A percentile compares a stretch with the other conserved stretches of the same genome.
phyloP scores from a whole-genome alignment of 1,284 basidiomycete genomes.

The Takashimella koratensis region DNA sequence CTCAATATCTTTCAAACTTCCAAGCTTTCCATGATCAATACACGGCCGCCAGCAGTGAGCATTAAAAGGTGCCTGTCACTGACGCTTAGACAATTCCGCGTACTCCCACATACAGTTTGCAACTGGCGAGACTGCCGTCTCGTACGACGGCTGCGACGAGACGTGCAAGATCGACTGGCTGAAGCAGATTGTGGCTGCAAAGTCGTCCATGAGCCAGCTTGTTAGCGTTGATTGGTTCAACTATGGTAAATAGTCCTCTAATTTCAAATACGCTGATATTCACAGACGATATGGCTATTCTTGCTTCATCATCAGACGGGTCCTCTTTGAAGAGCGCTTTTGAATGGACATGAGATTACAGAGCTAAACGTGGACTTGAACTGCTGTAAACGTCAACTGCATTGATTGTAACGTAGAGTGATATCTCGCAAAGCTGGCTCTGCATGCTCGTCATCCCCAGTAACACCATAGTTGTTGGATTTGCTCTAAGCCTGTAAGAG shows the following conservation, averaged over 20 bases:
- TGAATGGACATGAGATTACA: neutral
- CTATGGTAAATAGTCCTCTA: neutral
- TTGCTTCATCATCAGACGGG: neutral
- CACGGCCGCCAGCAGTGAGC: neutral
- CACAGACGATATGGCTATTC: neutral
- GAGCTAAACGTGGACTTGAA: too few relatives aligned
- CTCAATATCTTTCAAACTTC: neutral
- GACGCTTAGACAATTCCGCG: neutral
- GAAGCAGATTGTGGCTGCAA: neutral
- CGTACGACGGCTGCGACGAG: neutral
- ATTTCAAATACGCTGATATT: neutral
- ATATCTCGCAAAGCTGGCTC: too few relatives aligned
- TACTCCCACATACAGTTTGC: slow-evolving; percentile 1
- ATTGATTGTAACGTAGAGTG: too few relatives aligned
- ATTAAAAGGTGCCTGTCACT: neutral
- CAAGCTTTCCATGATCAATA: slow-evolving; percentile 1
- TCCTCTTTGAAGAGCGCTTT: neutral
- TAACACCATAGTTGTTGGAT: too few relatives aligned
- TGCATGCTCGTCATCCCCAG: too few relatives aligned
- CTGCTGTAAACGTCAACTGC: too few relatives aligned
- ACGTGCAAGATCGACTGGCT: neutral
- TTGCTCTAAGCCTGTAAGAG: too few relatives aligned
- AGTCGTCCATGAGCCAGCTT: neutral
- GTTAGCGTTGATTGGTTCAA: slow-evolving; percentile 3
- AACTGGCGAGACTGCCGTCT: slow-evolving; percentile 1